Base-by-base conservation (phyloP, 495 filamentous ascomycete species). In the Jackrogersella multiformis region DNA sequence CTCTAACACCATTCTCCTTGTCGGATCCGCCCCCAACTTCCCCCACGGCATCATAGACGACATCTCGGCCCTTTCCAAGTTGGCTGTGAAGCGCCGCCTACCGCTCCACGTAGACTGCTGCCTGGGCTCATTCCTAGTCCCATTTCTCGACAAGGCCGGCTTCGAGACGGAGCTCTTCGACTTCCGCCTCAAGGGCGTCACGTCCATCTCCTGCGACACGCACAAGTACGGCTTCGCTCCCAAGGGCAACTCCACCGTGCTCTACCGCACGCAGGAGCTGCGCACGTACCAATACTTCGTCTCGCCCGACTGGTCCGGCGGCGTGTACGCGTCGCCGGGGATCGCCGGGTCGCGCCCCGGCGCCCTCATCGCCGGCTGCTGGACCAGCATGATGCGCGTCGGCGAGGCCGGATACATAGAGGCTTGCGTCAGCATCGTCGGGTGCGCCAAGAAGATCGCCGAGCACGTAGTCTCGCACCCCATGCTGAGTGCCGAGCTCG, bases 221-320 rank as follows among this genome's bases (percentile, higher is more conserved):
- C 95, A 99, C 81, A 99, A 99, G 77, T 99, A 99, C 76, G 95
- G 95, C 21, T 99, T 99, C 77, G 96, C 95, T 0, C 95, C 95
- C 20, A 98, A 98, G 79, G 95, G 95, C 56, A 98, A 95, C 82
- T 92, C 88, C 24, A 94, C 93, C 7, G 79, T 97, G 15, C 86
- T 99, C 55, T 98, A 98, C 82, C 92, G 96, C 71, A 91, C 85
- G 56, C 81, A 87, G 38, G 78, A 85, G 41, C 86, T 96, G 46
- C 88, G 95, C 62, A 83, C 84, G 34, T 90, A 97, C 74, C 95
- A 97, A 75, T 99, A 99, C 82, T 98, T 97, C 77, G 87, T 99
- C 76, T 93, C 90, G 34, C 89, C 96, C 4, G 89, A 94, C 76
- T 99, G 95, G 95, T 89, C 90, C 36, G 95, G 95, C 68, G 95